Evolutionary conservation across 2,329 filamentous ascomycete genomes (phyloP), one percentile per base, ranked within the genome.

Genomic region (Emergomyces pasteurianus): DNA sequence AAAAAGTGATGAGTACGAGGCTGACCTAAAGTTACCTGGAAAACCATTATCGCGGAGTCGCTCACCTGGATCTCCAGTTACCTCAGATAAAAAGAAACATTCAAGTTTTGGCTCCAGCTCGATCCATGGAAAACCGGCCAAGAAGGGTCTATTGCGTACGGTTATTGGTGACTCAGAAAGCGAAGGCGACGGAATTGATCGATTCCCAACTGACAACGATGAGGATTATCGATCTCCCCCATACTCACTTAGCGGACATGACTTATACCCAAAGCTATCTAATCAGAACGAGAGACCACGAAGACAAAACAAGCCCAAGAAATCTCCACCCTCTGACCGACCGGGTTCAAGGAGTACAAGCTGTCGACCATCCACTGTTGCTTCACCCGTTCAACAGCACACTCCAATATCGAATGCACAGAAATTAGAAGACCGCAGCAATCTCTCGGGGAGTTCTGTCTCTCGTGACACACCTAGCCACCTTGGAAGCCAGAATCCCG

Each of bases 1-100:
- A 58, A 80, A 79, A 66, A 80, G 78, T 63, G 74, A 79, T 26
- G 78, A 80, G 61, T 76, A 77, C 60, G 68, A 71, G 43, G 72
- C 70, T 6, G 74, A 77, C 61, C 66, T 75, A 26, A 61, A 68
- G 6, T 73, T 72, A 2, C 70, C 74, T 1, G 68, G 65, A n/a
- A 71, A 70, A 36, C 63, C 67, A 61, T 53, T 63, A 16, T 63
- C 65, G 3, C 70, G 67, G 60, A 60, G 65, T 57, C 21, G 56
- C 61, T 54, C 58, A 42, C 46, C 31, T 43, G 56, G 58, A 54
- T n/a, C 54, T 59, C 42, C 64, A 2, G 42, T 16, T 50, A 58
- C 56, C 53, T 52, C 38, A 63, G 60, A 36, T 59, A 63, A 36
- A 60, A 28, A 40, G 34, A 18, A 65, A 66, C 38, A 18, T 14